Evolutionary conservation across 768 basidiomycete genomes (phyloP).

Genomic region (Kondoa subrosea): DNA sequence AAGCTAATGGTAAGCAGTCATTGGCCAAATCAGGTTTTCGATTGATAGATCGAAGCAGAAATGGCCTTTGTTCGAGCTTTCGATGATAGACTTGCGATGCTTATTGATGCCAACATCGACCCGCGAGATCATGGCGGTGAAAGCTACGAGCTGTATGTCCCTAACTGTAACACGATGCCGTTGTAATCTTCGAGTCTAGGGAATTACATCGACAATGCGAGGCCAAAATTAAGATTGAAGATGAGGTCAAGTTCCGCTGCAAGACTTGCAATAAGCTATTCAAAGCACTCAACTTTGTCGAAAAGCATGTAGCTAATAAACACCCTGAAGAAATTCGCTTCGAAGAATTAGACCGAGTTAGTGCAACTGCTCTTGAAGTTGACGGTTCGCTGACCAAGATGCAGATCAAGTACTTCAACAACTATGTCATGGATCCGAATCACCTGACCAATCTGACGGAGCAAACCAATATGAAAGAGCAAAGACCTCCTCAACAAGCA

Average conservation of each 20-base stretch:
- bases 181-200: conserved; percentile 35
- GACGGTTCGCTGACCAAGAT: conserved; percentile 9
- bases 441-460: conserved; percentile 41
- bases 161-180: background rate
- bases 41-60: conserved; percentile 35
- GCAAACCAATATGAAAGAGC: conserved; percentile 45
- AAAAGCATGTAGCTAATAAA: conserved; percentile 92
- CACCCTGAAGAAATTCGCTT: conserved; percentile 64
- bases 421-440: conserved; percentile 89
- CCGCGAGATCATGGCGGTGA: conserved; percentile 78
- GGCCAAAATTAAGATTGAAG: conserved; percentile 77
- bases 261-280: conserved; percentile 93
- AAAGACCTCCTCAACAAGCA: conserved; percentile 46
- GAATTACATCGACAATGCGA: conserved; percentile 64
- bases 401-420: conserved; percentile 67
- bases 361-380: conserved; percentile 18
- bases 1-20: conserved; percentile 31
- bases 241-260: conserved; percentile 91
- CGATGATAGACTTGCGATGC: conserved; percentile 64
- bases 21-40: background rate
- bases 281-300: conserved; percentile 89
- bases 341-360: conserved; percentile 59
- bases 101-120: conserved; percentile 68
- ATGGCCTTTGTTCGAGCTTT: conserved; percentile 75
- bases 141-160: conserved; percentile 35